These are phyloP conservation scores for Macroventuria anomochaeta DNA, from an alignment of 2,329 filamentous ascomycete genomes.

Conservation along the genomic window DNA sequence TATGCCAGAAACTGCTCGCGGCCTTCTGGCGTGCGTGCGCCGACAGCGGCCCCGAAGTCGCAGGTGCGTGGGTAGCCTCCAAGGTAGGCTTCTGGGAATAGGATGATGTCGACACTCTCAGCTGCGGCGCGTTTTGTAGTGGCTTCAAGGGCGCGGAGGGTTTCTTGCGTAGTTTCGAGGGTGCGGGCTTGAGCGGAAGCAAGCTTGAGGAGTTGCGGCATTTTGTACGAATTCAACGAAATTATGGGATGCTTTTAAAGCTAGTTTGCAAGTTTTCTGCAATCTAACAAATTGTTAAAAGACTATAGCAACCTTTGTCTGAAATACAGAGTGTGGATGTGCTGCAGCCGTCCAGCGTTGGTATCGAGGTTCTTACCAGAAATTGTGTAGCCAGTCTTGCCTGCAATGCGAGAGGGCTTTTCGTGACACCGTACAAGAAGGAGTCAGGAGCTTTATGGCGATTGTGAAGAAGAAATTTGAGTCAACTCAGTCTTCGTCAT, in stretches of 20 bases:
- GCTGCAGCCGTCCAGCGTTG: too few species aligned
- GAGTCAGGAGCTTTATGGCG: neutral
- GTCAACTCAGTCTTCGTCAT: neutral
- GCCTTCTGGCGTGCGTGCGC: slow-evolving; percentile 70
- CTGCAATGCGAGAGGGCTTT: too few species aligned
- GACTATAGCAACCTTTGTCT: too few species aligned
- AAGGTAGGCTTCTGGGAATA: slow-evolving; percentile 91
- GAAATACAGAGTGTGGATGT: too few species aligned
- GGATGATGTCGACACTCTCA: slow-evolving; percentile 69
- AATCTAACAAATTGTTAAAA: neutral
- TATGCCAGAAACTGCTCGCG: slow-evolving; percentile 84
- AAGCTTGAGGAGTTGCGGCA: slow-evolving; percentile 56
- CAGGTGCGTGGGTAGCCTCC: slow-evolving; percentile 89
- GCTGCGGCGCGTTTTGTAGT: slow-evolving; percentile 70
- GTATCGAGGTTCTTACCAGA: too few species aligned
- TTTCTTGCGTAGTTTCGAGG: slow-evolving; percentile 59
- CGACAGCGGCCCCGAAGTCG: slow-evolving; percentile 76
- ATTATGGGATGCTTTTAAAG: neutral
- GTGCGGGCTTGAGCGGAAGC: slow-evolving; percentile 59
- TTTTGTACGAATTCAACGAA: slow-evolving; percentile 15
- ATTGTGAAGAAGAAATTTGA: neutral
- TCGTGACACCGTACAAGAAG: neutral
- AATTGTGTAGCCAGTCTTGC: too few species aligned
- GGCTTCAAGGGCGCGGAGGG: slow-evolving; percentile 69
- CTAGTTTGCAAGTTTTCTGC: neutral